These are phyloP conservation scores for Coemansia sp. DNA, from an alignment of 371 early-diverging fungal species.

Conservation along the genomic window DNA sequence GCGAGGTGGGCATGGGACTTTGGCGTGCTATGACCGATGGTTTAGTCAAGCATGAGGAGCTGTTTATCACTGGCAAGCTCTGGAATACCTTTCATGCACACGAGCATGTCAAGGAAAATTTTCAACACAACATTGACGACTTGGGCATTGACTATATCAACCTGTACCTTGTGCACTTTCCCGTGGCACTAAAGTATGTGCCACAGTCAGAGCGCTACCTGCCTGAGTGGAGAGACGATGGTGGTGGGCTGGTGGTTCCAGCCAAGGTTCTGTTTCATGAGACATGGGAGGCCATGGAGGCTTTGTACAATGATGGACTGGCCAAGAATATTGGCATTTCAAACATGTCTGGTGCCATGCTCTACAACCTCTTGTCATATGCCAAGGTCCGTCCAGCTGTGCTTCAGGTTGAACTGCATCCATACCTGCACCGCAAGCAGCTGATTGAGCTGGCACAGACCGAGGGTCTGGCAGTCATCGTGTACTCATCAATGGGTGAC, in stretches of 20 bases:
- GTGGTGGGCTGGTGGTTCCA: slow-evolving; percentile 11
- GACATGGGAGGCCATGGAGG: slow-evolving; percentile 58
- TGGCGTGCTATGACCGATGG: slow-evolving; percentile 27
- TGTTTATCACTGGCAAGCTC: slow-evolving; percentile 90
- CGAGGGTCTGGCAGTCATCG: slow-evolving; percentile 72
- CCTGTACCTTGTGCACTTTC: slow-evolving; percentile 88
- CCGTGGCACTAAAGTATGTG: slow-evolving; percentile 48
- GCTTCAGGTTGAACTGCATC: slow-evolving; percentile 87
- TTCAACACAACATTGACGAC: slow-evolving; percentile 65
- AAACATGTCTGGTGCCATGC: slow-evolving; percentile 60
- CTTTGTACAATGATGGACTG: slow-evolving; percentile 58
- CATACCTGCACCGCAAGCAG: slow-evolving; percentile 77
- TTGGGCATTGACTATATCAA: slow-evolving; percentile 83
- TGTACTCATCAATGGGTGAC: slow-evolving; percentile 83
- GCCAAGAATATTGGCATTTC: slow-evolving; percentile 65
- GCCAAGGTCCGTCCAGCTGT: slow-evolving; percentile 78
- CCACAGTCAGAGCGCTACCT: slow-evolving; percentile 32
- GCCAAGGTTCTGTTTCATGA: slow-evolving; percentile 28
- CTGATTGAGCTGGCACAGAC: slow-evolving; percentile 66
- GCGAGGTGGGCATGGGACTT: slow-evolving; percentile 66
- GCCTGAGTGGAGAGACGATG: slow-evolving; percentile 12
- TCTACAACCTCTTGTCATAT: slow-evolving; percentile 63
- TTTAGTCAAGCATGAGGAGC: slow-evolving; percentile 52
- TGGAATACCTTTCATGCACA: slow-evolving; percentile 82
- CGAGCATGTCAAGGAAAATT: slow-evolving; percentile 64